Evolutionary conservation across 805 yeast genomes (phyloP), one percentile per base, ranked within the genome.

Genomic region (Candida fluviatilis): DNA sequence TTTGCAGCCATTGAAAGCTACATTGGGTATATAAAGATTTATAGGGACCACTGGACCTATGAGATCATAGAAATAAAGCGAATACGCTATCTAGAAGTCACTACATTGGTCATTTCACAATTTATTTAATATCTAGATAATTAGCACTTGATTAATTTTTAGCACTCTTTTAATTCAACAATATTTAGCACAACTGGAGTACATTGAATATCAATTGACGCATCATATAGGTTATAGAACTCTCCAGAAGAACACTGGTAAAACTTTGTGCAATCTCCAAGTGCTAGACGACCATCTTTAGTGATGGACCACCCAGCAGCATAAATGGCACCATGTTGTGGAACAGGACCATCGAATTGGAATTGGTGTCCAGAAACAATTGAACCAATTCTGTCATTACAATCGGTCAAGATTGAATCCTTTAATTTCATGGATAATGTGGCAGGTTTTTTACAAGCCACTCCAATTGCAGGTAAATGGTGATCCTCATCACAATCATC

Each of bases 291-390:
- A 7, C 71, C 71, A 5, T 51, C 35, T 1, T 38, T 32, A 3
- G 66, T 58, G 18, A 66, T 54, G 27, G 60, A 57, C 72, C 72
- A 66, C 2, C 68, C 68, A 18, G 63, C 59, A 19, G 68, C 66
- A 35, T 58, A 64, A 12, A 63, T 40, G 11, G 69, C 47, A 13
- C 69, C 70, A 41, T 55, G 49, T 41, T 64, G 70, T 13, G 70
- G 70, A 7, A 60, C 51, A 5, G 70, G 69, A 1, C 69, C 70
- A 42, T 66, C 72, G 39, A 66, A 66, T 41, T 63, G 71, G 42
- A 66, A 64, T 43, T 66, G 70, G 31, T 57, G 57, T 31, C 59
- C 58, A 3, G 57, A 52, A 21, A 66, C 71, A 37, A 66, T 64
- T 15, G 64, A 54, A 4, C 69, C 71, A 37, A 64, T 58, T 38